Evolutionary conservation across 345 rosid species (phyloP).

Genomic region (Arabis hirsuta): DNA sequence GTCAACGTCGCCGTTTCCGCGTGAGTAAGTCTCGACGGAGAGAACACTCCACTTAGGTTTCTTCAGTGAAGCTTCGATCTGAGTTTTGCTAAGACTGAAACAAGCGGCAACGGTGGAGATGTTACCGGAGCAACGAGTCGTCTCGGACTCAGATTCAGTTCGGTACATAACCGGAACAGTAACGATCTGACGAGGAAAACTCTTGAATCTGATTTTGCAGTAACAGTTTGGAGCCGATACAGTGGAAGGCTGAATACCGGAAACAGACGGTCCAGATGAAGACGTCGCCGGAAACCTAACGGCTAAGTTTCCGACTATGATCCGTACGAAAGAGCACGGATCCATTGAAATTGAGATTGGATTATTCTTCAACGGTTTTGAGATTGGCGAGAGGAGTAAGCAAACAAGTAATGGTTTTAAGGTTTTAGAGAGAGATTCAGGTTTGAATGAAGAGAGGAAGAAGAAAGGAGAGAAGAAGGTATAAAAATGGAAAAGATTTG

Average conservation of each 20-base stretch:
- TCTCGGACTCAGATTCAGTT: constrained; percentile 41
- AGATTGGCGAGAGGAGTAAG: constrained; percentile 51
- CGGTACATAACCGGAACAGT: constrained; percentile 46
- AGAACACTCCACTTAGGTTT: constrained; percentile 40
- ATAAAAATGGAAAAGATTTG: constrained; percentile 33
- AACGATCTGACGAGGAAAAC: constrained; percentile 54
- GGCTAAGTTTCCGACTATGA: constrained; percentile 78
- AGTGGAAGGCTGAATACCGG: constrained; percentile 37
- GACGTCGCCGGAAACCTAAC: constrained; percentile 54
- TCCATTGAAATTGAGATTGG: constrained; percentile 56
- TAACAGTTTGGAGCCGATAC: constrained; percentile 42
- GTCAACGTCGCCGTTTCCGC: constrained; percentile 34
- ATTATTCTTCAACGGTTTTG: constrained; percentile 24
- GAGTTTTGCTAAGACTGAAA: constrained; percentile 60
- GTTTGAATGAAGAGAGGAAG: constrained; percentile 16
- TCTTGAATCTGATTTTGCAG: constrained; percentile 70
- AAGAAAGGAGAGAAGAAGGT: constrained; percentile 38
- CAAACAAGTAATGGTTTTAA: constrained; percentile 6
- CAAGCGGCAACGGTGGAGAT: constrained; percentile 67
- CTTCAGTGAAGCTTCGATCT: constrained; percentile 47
- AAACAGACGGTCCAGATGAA: constrained; percentile 39
- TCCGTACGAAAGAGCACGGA: constrained; percentile 91
- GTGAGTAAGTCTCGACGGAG: constrained; percentile 56
- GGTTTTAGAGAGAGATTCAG: constrained; percentile 19
- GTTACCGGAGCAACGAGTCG: constrained; percentile 35